phyloP scores from a whole-genome alignment of 768 basidiomycete species.

The Psilocybe cyanescens region DNA sequence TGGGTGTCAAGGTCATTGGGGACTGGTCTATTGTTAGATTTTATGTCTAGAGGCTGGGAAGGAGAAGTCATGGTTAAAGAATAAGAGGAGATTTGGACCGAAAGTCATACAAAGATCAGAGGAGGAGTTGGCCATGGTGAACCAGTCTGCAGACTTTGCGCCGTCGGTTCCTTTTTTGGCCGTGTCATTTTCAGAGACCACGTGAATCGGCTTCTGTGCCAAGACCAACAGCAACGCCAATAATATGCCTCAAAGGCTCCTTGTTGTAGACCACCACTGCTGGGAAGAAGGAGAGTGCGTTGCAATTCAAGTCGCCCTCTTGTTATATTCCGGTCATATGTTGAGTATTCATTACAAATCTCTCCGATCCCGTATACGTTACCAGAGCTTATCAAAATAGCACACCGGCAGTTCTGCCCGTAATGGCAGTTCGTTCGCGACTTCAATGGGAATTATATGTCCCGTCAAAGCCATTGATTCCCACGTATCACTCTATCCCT shows the following conservation, averaged over 20 bases:
- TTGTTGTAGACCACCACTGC: too few relatives aligned
- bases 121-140: background rate
- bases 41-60: constrained; percentile 61
- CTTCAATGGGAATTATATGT: background rate
- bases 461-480: background rate
- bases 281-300: background rate
- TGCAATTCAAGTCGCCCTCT: background rate
- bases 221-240: background rate
- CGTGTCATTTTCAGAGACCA: constrained; percentile 12
- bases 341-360: background rate
- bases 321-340: background rate
- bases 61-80: constrained; percentile 50
- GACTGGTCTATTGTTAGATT: constrained; percentile 24
- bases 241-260: background rate
- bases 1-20: constrained; percentile 13
- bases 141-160: background rate
- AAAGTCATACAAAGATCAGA: constrained; percentile 16
- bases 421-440: background rate
- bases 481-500: too few relatives aligned
- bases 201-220: constrained; percentile 9
- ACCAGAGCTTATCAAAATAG: background rate
- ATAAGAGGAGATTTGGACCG: constrained; percentile 2
- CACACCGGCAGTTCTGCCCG: background rate
- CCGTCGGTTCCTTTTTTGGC: background rate
- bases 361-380: background rate